Base-by-base conservation (phyloP, 1,139 yeast species). In the Debaryomycetaceae sp. region DNA sequence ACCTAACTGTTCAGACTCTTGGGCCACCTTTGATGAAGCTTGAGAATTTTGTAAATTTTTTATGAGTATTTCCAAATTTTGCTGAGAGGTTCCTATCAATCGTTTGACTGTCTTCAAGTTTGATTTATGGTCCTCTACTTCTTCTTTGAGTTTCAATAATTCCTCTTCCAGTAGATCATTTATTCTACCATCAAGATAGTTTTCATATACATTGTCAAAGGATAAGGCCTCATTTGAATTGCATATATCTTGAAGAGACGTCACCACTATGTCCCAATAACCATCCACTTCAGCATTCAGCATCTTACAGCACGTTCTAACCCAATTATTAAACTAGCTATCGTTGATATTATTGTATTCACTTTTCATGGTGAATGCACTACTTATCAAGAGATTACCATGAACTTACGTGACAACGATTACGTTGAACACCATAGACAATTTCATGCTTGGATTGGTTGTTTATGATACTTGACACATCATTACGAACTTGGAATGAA, bases 211-310 rank as follows among this genome's bases (percentile, higher is more conserved):
- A 40, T 70, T 72, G 46, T 81, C 83, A 42, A 83, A 76, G 3
- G 75, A 56, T 5, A 67, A 57, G 13, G 75, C 67, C 49, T 79
- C 86, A 51, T 81, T 81, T 34, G 79, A 68, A 47, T 77, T 81
- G 57, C 81, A 79, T 13, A 81, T 72, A 49, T 83, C 89, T 55
- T 83, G 89, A 19, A 83, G 65, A 2, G 85, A 79, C 5, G 87
- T 73, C 11, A 80, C 67, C 6, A 81, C 80, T 31, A 78, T 73
- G 52, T 81, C 86, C 91, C 91, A 83, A 52, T 79, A 75, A 1
- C 86, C 82, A 35, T 75, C 72, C 18, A 67, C 65, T 58, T 67
- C 71, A 24, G 48, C 45, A 33, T 46, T 33, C 49, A 46, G 47
- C 36, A 36, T 37, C 14, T 26, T 32, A n/a, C 17, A 22, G 4